A percentile compares a stretch with the other conserved stretches of the same genome.
Conservation (phyloP, 306 rosid genomes). For the Rosa chinensis region DNA sequence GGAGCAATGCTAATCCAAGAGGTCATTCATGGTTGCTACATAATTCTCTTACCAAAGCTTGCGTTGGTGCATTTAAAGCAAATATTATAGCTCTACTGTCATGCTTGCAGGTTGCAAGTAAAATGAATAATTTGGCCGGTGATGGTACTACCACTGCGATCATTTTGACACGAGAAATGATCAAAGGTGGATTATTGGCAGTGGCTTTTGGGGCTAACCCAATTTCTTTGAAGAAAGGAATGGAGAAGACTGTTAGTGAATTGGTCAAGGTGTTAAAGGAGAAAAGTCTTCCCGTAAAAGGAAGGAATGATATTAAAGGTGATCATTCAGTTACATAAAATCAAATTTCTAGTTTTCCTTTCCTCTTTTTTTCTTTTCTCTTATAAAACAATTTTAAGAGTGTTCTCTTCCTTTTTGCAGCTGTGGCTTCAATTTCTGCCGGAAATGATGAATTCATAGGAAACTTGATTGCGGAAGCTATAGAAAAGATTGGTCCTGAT, state of each 20-base stretch:
- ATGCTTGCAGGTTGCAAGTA: slow-evolving; percentile 78
- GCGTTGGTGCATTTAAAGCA: slow-evolving; percentile 17
- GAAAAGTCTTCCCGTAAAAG: slow-evolving; percentile 77
- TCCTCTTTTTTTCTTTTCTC: background rate
- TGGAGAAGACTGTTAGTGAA: slow-evolving; percentile 75
- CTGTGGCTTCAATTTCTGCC: slow-evolving; percentile 86
- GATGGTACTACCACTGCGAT: slow-evolving; percentile 96
- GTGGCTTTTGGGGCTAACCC: slow-evolving; percentile 93
- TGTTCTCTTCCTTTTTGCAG: slow-evolving; percentile 43
- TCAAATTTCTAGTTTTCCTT: background rate
- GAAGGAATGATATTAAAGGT: slow-evolving; percentile 90
- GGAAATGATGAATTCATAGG: slow-evolving; percentile 91
- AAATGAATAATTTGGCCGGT: slow-evolving; percentile 92
- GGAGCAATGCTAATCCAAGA: slow-evolving; percentile 97
- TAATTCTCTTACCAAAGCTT: slow-evolving; percentile 28
- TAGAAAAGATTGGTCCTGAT: slow-evolving; percentile 87
- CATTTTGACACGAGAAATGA: slow-evolving; percentile 86
- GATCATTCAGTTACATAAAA: slow-evolving; percentile 26
- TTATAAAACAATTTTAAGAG: background rate
- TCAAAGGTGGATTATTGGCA: slow-evolving; percentile 73
- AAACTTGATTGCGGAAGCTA: slow-evolving; percentile 79
- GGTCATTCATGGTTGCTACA: slow-evolving; percentile 72
- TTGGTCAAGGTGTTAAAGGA: slow-evolving; percentile 70
- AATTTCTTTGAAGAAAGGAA: slow-evolving; percentile 83
- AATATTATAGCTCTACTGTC: slow-evolving; percentile 27